These are phyloP conservation scores for Starmerella ratchasimensis DNA, from an alignment of 805 yeast species.

Conservation along the genomic window DNA sequence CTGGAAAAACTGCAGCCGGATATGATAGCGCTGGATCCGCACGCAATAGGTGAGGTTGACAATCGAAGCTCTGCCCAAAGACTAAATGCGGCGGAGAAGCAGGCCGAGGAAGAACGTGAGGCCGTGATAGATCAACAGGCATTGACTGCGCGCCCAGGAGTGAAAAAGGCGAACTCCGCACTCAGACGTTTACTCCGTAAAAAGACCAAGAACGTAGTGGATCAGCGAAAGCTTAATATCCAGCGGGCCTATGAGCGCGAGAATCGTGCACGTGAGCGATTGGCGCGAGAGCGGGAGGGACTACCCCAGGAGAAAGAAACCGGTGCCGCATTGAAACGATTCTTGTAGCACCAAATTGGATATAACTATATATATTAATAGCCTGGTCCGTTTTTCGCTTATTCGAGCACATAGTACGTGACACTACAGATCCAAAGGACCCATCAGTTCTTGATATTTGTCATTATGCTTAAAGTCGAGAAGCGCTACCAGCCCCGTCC, in stretches of 20 bases:
- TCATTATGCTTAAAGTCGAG: no score
- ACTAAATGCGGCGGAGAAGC: slow-evolving; percentile 38
- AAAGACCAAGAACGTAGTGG: slow-evolving; percentile 72
- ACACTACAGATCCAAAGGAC: no score
- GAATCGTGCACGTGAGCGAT: slow-evolving; percentile 30
- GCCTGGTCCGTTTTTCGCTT: no score
- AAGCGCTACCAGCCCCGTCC: no score
- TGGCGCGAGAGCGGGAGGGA: slow-evolving; percentile 13
- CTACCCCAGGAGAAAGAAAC: slow-evolving; percentile 15
- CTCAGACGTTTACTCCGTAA: slow-evolving; percentile 68
- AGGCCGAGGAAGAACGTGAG: slow-evolving; percentile 29
- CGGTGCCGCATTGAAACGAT: slow-evolving; percentile 21
- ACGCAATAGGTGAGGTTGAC: slow-evolving; percentile 71
- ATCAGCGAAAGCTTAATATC: slow-evolving; percentile 65
- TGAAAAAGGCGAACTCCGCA: slow-evolving; percentile 70
- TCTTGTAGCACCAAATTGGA: slow-evolving; percentile 10
- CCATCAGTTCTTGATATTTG: no score
- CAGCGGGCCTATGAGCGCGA: slow-evolving; percentile 64
- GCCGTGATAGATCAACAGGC: slow-evolving; percentile 39
- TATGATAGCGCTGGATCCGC: slow-evolving; percentile 83
- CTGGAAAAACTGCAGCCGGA: slow-evolving; percentile 84
- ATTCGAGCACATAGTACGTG: no score
- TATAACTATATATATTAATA: no score
- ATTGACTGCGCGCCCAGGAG: slow-evolving; percentile 49
- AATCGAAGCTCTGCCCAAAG: slow-evolving; percentile 50